Percentiles rank a stretch among this genome's conserved stretches.
Conservation (phyloP, 169 alveolate species). For the Sarcocystis neurona region DNA sequence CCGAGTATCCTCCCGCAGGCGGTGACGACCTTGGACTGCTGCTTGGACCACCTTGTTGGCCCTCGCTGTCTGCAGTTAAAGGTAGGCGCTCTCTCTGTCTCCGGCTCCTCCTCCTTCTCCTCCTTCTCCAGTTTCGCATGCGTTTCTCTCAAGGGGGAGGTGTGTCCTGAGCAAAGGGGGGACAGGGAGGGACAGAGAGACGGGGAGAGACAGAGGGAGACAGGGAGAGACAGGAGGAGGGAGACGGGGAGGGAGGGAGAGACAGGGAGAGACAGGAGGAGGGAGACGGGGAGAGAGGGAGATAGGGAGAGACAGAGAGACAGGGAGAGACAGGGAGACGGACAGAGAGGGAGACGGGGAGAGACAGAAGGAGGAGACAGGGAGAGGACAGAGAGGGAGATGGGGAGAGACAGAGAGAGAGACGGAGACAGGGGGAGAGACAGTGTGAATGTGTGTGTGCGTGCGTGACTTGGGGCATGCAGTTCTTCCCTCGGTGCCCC, state of each 20-base stretch:
- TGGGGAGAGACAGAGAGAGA: conserved; percentile 6
- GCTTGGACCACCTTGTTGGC: conserved; percentile 87
- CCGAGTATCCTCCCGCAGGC: conserved; percentile 69
- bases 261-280: background rate
- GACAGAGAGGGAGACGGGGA: too few relatives aligned
- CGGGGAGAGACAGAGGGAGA: too few relatives aligned
- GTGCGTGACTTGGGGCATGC: background rate
- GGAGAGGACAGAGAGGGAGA: background rate
- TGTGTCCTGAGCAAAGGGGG: background rate
- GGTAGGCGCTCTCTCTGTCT: conserved; percentile 25
- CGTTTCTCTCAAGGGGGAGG: background rate
- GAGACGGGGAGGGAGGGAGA: background rate
- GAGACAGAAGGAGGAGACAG: too few relatives aligned
- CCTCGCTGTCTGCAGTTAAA: conserved; percentile 84
- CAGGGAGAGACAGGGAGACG: too few relatives aligned
- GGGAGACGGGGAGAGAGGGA: background rate
- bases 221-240: background rate
- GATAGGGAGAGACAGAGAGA: background rate
- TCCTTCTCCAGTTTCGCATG: background rate
- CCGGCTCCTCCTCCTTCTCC: background rate
- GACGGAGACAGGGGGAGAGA: conserved; percentile 26
- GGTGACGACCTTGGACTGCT: conserved; percentile 86
- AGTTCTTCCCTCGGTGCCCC: background rate
- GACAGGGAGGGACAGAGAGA: too few relatives aligned
- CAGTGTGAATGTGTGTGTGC: too few relatives aligned